Evolutionary conservation across 129 eudicot species (phyloP), one percentile per base, ranked within the genome.

Genomic region (Flaveria brownii): DNA sequence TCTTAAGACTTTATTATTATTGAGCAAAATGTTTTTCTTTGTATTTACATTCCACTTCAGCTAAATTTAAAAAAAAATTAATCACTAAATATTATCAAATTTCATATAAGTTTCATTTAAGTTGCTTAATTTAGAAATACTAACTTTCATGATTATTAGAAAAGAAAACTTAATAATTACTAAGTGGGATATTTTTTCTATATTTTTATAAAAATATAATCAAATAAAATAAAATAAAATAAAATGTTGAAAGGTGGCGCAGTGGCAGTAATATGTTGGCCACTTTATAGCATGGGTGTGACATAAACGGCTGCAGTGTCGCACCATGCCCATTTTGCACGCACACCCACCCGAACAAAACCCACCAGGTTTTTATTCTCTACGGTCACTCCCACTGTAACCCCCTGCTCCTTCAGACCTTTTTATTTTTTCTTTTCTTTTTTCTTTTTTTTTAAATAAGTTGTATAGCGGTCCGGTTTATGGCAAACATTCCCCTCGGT

Each of bases 401-500:
- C 71, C 42, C 68, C 5, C 9, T 14, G 5, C 52, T 23, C 5
- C 60, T 23, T 60, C 66, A 60, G 39, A 11, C 39, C 66, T 60
- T 60, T 60, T 60, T 8, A 20, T 18, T 18, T 2, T 3, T 45
- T 1, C 2, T n/a, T 62, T 15, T 64, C 9, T 74, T 22, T 59
- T 17, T 33, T 55, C 6, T 63, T 0, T 42, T 12, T 2, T 51
- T 71, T 68, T 41, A 2, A 9, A 64, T 11, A n/a, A 4, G 7
- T 36, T 46, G 15, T 61, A 46, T 39, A 47, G 78, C 33, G 85
- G 91, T 81, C 84, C 28, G 80, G 78, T 72, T 64, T 63, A 80
- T 86, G 56, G 89, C 87, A 79, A 82, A 85, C 91, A 91, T 81
- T 86, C 75, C 45, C 88, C 89, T 88, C 91, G 93, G 74, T 84